Evolutionary conservation across 495 filamentous ascomycete species (phyloP).

Genomic region (Daldinia childiae): DNA sequence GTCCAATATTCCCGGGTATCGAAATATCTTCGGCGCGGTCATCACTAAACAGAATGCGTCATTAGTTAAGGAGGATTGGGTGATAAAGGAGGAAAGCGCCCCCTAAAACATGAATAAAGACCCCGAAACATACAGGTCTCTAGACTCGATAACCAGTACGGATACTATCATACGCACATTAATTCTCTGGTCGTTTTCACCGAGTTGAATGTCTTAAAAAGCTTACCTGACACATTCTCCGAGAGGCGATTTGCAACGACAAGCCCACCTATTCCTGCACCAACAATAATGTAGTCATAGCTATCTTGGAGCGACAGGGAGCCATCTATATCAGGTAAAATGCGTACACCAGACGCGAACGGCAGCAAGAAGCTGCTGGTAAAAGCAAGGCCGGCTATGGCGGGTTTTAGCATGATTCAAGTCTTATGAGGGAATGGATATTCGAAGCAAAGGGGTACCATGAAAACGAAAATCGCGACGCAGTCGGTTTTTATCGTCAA

Average conservation of each 20-base stretch:
- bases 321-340: conserved; percentile 22
- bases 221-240: conserved; percentile 50
- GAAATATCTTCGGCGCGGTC: conserved; percentile 45
- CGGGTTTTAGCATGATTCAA: conserved; percentile 10
- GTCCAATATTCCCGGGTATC: conserved; percentile 47
- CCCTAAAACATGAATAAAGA: not conserved
- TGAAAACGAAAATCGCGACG: not conserved
- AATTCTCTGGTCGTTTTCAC: not conserved
- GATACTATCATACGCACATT: conserved; percentile 40
- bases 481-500: not conserved
- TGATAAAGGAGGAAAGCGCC: not conserved
- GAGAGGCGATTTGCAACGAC: conserved; percentile 64
- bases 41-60: conserved; percentile 28
- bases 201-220: not conserved
- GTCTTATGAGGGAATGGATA: not conserved
- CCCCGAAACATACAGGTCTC: conserved; percentile 47
- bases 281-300: conserved; percentile 63
- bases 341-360: conserved; percentile 11
- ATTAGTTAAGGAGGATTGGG: conserved; percentile 21
- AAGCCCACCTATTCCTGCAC: conserved; percentile 64
- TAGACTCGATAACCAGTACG: conserved; percentile 56
- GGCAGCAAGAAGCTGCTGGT: conserved; percentile 22
- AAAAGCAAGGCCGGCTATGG: conserved; percentile 8
- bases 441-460: not conserved
- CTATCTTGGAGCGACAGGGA: conserved; percentile 31